Conservation (phyloP, 768 basidiomycete genomes). For the Suillus plorans region DNA sequence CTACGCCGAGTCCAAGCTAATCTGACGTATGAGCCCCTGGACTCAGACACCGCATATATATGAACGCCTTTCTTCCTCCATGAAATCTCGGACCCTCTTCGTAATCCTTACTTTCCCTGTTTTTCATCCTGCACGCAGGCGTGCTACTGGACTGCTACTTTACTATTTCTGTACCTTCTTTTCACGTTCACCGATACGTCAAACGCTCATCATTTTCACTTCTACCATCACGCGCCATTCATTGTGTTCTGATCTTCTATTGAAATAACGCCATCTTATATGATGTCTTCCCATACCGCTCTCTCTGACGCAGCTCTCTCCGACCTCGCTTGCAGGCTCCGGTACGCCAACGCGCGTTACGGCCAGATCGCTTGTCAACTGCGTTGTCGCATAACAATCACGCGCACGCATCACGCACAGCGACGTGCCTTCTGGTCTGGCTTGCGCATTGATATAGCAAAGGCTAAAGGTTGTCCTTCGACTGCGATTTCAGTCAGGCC, state of each 20-base stretch:
- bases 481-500: slow-evolving; percentile 40
- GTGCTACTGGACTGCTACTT: slow-evolving; percentile 10
- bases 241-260: slow-evolving; percentile 1
- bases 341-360: slow-evolving; percentile 44
- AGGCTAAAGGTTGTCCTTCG: slow-evolving; percentile 41
- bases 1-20: neutral
- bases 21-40: neutral
- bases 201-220: neutral
- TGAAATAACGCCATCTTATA: slow-evolving; percentile 5
- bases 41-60: slow-evolving; percentile 6
- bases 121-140: slow-evolving; percentile 12
- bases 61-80: slow-evolving; percentile 16
- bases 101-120: neutral
- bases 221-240: slow-evolving; percentile 4
- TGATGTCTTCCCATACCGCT: slow-evolving; percentile 12
- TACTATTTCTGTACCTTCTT: slow-evolving; percentile 4
- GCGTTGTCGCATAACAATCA: slow-evolving; percentile 29
- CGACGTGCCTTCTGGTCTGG: slow-evolving; percentile 44
- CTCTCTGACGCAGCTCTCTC: slow-evolving; percentile 24
- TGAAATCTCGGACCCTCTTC: slow-evolving; percentile 17
- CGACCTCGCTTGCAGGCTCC: slow-evolving; percentile 42
- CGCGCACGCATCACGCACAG: slow-evolving; percentile 47
- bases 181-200: neutral
- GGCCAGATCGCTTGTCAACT: slow-evolving; percentile 35
- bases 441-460: slow-evolving; percentile 43